These are phyloP conservation scores for Teratosphaeria epicoccoides DNA, from an alignment of 2,329 filamentous ascomycete species.

Conservation along the genomic window DNA sequence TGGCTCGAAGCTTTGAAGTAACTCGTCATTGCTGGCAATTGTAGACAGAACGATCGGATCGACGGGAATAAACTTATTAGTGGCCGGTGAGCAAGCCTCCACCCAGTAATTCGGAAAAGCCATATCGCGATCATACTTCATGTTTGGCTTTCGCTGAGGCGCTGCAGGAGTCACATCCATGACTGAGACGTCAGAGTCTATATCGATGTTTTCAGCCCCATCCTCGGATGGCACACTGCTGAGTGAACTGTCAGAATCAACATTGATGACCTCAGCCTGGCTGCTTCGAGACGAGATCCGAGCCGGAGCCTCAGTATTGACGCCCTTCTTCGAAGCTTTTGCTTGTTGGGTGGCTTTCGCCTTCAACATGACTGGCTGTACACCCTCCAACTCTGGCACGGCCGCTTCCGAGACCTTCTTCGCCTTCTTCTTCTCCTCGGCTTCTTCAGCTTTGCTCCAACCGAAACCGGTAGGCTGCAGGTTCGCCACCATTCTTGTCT, in stretches of 20 bases:
- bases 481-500: constrained; percentile 72
- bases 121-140: constrained; percentile 62
- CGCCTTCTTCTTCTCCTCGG: constrained; percentile 39
- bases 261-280: constrained; percentile 31
- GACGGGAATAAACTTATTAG: constrained; percentile 66
- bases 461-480: constrained; percentile 82
- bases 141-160: constrained; percentile 32
- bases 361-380: constrained; percentile 9
- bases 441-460: constrained; percentile 80
- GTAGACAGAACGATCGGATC: constrained; percentile 61
- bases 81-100: constrained; percentile 74
- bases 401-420: constrained; percentile 10
- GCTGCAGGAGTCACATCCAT: constrained; percentile 44
- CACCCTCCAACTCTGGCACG: constrained; percentile 4
- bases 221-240: constrained; percentile 32
- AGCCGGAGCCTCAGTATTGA: constrained; percentile 2
- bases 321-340: constrained; percentile 3
- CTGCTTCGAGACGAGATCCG: constrained; percentile 16
- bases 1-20: constrained; percentile 67
- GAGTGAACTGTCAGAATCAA: constrained; percentile 40
- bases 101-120: constrained; percentile 87
- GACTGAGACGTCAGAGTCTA: constrained; percentile 50
- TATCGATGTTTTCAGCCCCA: constrained; percentile 31
- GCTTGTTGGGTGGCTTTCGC: constrained; percentile 2
- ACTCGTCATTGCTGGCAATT: constrained; percentile 61